Percentiles rank a stretch among this genome's conserved stretches.
phyloP scores from a whole-genome alignment of 495 filamentous ascomycete species.

The Podospora pseudoanserina region DNA sequence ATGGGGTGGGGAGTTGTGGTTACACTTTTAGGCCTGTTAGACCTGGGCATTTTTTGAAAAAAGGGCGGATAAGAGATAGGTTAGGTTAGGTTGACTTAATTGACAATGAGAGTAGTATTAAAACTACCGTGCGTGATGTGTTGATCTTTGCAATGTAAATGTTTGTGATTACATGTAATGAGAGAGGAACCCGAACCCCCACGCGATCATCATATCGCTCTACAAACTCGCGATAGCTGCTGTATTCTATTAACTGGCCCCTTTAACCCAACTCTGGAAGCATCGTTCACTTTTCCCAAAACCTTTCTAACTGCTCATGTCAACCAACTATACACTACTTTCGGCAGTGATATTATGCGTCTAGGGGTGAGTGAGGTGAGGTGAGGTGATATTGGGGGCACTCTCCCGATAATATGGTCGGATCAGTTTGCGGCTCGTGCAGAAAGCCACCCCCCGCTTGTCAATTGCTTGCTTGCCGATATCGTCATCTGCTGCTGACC shows the following conservation, averaged over 20 bases:
- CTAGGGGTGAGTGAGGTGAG: not conserved
- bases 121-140: not conserved
- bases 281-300: too few relatives aligned
- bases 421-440: not conserved
- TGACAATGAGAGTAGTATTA: not conserved
- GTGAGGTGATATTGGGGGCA: not conserved
- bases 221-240: too few relatives aligned
- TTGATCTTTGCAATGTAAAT: not conserved
- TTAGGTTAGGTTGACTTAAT: not conserved
- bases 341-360: not conserved
- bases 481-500: not conserved
- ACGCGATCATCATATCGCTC: too few relatives aligned
- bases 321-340: not conserved
- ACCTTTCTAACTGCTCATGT: too few relatives aligned
- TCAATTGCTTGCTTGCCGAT: not conserved
- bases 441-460: constrained; percentile 6
- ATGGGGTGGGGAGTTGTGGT: not conserved
- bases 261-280: too few relatives aligned
- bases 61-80: not conserved
- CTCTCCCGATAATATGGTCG: not conserved
- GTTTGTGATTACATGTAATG: not conserved
- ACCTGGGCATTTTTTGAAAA: not conserved
- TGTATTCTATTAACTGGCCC: too few relatives aligned
- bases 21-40: not conserved
- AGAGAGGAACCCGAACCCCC: too few relatives aligned